These are phyloP conservation scores for Graphilbum ipis-grandicollis DNA, from an alignment of 2,329 filamentous ascomycete species.

Conservation along the genomic window DNA sequence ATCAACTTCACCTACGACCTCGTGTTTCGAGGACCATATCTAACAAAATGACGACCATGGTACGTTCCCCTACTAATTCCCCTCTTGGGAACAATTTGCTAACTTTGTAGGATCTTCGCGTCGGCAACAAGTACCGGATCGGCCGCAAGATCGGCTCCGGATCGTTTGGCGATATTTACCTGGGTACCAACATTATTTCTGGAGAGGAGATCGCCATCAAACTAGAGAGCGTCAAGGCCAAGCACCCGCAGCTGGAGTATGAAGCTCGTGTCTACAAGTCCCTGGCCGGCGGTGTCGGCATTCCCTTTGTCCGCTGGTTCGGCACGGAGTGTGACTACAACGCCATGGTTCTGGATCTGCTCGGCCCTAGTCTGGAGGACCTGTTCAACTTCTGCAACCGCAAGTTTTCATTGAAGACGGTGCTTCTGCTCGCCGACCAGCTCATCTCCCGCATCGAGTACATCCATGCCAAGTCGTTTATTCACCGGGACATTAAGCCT, in stretches of 20 bases:
- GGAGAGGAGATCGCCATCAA: slow-evolving; percentile 99
- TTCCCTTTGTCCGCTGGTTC: slow-evolving; percentile 98
- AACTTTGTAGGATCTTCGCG: slow-evolving; percentile 66
- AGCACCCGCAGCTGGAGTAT: slow-evolving; percentile 97
- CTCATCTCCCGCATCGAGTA: slow-evolving; percentile 98
- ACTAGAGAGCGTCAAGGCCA: slow-evolving; percentile 97
- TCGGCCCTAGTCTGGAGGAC: slow-evolving; percentile 90
- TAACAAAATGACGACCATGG: slow-evolving; percentile 31
- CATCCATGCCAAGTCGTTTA: slow-evolving; percentile 98
- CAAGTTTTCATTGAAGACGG: slow-evolving; percentile 98
- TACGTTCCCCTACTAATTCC: slow-evolving; percentile 14
- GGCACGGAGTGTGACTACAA: slow-evolving; percentile 99
- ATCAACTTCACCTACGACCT: slow-evolving; percentile 3
- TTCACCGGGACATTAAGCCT: slow-evolving; percentile 98
- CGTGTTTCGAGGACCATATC: slow-evolving; percentile 6
- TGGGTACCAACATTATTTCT: slow-evolving; percentile 98
- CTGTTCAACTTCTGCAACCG: slow-evolving; percentile 99
- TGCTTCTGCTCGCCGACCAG: slow-evolving; percentile 89
- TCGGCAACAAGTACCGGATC: slow-evolving; percentile 99
- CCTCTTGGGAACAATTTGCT: background rate
- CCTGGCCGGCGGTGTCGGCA: slow-evolving; percentile 90
- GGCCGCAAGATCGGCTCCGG: slow-evolving; percentile 98
- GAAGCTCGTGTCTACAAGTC: slow-evolving; percentile 86
- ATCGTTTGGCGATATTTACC: slow-evolving; percentile 95
- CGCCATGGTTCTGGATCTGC: slow-evolving; percentile 95